These are phyloP conservation scores for Kurtzmaniella quercitrusa DNA, from an alignment of 1,139 yeast genomes.

Conservation along the genomic window DNA sequence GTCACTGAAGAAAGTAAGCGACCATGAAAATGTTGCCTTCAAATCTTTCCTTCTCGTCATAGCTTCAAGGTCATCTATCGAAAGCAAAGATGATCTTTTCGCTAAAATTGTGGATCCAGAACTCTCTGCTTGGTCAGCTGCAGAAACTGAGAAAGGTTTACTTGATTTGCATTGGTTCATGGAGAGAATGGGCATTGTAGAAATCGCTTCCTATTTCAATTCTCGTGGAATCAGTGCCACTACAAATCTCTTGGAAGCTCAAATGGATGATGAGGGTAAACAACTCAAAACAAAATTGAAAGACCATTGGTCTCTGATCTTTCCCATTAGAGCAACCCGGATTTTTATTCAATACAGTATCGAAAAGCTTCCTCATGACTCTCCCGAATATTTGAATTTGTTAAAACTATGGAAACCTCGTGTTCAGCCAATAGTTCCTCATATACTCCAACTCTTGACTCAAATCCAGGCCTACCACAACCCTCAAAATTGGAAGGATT, in stretches of 20 bases:
- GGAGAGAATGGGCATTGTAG: constrained; percentile 94
- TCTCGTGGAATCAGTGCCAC: constrained; percentile 73
- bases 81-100: constrained; percentile 68
- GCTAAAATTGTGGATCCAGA: constrained; percentile 90
- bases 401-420: constrained; percentile 88
- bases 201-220: constrained; percentile 86
- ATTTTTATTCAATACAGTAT: constrained; percentile 93
- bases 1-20: constrained; percentile 67
- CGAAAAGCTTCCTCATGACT: constrained; percentile 77
- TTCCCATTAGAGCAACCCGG: constrained; percentile 94
- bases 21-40: constrained; percentile 91
- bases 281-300: constrained; percentile 70
- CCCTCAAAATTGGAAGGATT: constrained; percentile 83
- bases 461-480: constrained; percentile 95
- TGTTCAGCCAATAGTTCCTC: constrained; percentile 87
- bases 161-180: constrained; percentile 93
- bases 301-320: constrained; percentile 89
- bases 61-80: constrained; percentile 77
- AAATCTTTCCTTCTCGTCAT: constrained; percentile 88
- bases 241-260: constrained; percentile 69
- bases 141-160: constrained; percentile 83
- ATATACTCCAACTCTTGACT: constrained; percentile 75
- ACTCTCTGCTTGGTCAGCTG: constrained; percentile 87
- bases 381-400: constrained; percentile 69
- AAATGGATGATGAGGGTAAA: constrained; percentile 91